A percentile compares a stretch with the other conserved stretches of the same genome.
Evolutionary conservation across 805 yeast species (phyloP).

Genomic region (Metschnikowia picachoensis): DNA sequence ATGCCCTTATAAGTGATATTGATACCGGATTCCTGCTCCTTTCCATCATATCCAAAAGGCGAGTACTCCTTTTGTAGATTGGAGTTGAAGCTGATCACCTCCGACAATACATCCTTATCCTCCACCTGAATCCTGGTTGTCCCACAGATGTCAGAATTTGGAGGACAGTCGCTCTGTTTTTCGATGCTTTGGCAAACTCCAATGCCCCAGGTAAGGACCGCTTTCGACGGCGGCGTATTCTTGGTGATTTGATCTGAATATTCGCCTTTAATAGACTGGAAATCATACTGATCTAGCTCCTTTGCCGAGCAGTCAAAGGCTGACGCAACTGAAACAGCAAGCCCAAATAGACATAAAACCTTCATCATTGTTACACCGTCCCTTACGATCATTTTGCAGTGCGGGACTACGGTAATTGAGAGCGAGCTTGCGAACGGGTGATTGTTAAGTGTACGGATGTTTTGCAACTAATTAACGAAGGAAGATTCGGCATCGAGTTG

Average conservation of each 20-base stretch:
- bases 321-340: conserved; percentile 7
- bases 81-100: conserved; percentile 56
- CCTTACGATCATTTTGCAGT: not conserved
- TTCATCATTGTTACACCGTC: conserved; percentile 27
- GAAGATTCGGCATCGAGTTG: too few relatives aligned
- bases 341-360: conserved; percentile 27
- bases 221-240: conserved; percentile 77
- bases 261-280: conserved; percentile 47
- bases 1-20: conserved; percentile 46
- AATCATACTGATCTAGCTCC: conserved; percentile 38
- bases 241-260: conserved; percentile 37
- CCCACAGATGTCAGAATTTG: conserved; percentile 77
- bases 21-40: conserved; percentile 28
- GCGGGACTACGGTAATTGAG: not conserved
- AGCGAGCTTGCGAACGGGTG: too few relatives aligned
- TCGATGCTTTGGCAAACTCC: conserved; percentile 57
- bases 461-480: too few relatives aligned
- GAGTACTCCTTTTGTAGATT: conserved; percentile 31
- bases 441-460: too few relatives aligned
- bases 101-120: conserved; percentile 47
- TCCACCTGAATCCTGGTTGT: conserved; percentile 52
- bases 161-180: conserved; percentile 52
- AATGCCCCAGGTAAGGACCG: conserved; percentile 61
- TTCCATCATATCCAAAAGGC: conserved; percentile 27
- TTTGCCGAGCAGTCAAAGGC: conserved; percentile 34